Percentiles rank a stretch among this genome's conserved stretches.
Evolutionary conservation across 345 rosid species (phyloP).

Genomic region (Linum usitatissimum): DNA sequence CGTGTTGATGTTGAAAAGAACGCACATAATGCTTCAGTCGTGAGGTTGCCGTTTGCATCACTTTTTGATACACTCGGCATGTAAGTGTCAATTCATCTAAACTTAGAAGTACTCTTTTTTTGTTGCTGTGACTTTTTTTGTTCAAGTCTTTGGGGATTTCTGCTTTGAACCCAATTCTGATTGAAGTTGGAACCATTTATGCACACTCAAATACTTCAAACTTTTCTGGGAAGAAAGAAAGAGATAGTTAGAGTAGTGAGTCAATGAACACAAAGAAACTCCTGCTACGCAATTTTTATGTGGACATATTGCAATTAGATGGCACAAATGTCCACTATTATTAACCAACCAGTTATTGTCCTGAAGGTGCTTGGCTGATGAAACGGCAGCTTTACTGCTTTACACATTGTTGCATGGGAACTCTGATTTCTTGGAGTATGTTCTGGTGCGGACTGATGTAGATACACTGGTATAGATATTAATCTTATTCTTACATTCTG

Average conservation of each 20-base stretch:
- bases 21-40: constrained; percentile 41
- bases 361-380: constrained; percentile 86
- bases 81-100: constrained; percentile 34
- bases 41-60: constrained; percentile 80
- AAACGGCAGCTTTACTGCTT: constrained; percentile 76
- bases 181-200: neutral
- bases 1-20: constrained; percentile 78
- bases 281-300: too few species aligned
- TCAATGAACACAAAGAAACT: neutral
- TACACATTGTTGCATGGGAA: constrained; percentile 89
- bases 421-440: constrained; percentile 86
- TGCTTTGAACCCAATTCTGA: neutral
- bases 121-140: neutral
- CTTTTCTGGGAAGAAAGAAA: neutral
- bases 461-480: constrained; percentile 72
- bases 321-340: neutral
- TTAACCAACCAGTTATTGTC: constrained; percentile 3
- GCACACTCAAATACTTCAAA: neutral
- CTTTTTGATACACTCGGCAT: constrained; percentile 87
- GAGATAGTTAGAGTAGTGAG: neutral
- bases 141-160: neutral
- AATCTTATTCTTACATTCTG: neutral
- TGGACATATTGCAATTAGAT: too few species aligned
- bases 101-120: neutral
- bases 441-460: constrained; percentile 88